phyloP scores from a whole-genome alignment of 2,329 filamentous ascomycete genomes.

The Calycina herbarum region DNA sequence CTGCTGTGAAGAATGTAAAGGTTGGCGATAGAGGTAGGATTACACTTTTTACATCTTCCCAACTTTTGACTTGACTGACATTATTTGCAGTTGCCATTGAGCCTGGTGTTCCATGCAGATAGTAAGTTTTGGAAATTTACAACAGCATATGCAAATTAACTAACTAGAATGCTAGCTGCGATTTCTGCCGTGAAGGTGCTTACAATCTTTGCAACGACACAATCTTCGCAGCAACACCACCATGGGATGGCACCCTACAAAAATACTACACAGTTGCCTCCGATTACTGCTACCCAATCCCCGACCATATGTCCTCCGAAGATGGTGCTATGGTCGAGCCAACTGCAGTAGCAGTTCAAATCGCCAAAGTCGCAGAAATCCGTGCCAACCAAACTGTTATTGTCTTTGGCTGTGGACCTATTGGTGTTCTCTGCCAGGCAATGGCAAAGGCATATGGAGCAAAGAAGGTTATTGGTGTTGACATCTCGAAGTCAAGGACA shows the following conservation, averaged over 20 bases:
- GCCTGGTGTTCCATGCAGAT: slow-evolving; percentile 47
- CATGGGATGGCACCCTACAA: slow-evolving; percentile 41
- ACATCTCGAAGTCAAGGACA: slow-evolving; percentile 44
- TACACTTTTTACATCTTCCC: no score
- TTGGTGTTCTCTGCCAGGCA: slow-evolving; percentile 48
- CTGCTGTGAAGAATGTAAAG: slow-evolving; percentile 39
- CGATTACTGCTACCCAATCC: slow-evolving; percentile 43
- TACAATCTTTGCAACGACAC: slow-evolving; percentile 45
- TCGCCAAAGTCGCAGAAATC: slow-evolving; percentile 43
- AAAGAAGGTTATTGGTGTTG: slow-evolving; percentile 47
- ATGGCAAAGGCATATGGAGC: slow-evolving; percentile 48
- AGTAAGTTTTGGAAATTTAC: slow-evolving; percentile 13
- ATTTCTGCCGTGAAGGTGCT: slow-evolving; percentile 39
- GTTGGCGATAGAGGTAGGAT: slow-evolving; percentile 41
- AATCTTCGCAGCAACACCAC: slow-evolving; percentile 44
- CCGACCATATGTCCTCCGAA: slow-evolving; percentile 34
- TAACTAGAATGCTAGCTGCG: slow-evolving; percentile 38
- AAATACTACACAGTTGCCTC: slow-evolving; percentile 41
- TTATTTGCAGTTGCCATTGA: slow-evolving; percentile 45
- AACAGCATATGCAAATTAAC: no score
- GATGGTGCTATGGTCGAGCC: slow-evolving; percentile 47
- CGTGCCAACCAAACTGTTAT: slow-evolving; percentile 45
- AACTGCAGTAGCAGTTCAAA: slow-evolving; percentile 47
- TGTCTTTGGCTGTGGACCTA: slow-evolving; percentile 51
- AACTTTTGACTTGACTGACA: no score